These are phyloP conservation scores for Davidsoniella eucalypti DNA, from an alignment of 2,329 filamentous ascomycete genomes.

Conservation along the genomic window DNA sequence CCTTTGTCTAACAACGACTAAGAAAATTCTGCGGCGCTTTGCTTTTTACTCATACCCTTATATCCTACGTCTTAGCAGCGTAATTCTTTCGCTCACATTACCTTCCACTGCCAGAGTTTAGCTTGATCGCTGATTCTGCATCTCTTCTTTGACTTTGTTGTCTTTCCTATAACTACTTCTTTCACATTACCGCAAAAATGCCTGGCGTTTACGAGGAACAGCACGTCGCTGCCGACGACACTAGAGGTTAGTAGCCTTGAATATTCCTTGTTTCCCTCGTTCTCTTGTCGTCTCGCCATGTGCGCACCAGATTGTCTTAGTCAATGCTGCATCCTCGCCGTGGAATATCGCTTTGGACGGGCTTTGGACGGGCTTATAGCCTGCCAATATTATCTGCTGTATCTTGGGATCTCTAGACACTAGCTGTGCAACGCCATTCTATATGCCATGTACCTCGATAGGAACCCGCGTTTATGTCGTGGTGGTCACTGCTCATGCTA, in stretches of 20 bases:
- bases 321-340: neutral
- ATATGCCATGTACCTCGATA: neutral
- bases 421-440: neutral
- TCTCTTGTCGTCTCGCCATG: neutral
- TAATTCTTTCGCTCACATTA: neutral
- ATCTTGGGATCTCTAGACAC: neutral
- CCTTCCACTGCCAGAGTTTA: neutral
- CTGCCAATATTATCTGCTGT: neutral
- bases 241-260: conserved; percentile 21
- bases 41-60: neutral
- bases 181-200: conserved; percentile 17
- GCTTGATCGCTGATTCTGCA: neutral
- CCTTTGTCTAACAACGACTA: too few relatives aligned
- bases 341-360: too few relatives aligned
- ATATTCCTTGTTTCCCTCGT: neutral
- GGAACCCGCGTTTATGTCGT: neutral
- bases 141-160: neutral
- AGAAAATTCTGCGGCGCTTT: neutral
- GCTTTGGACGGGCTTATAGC: neutral
- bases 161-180: neutral
- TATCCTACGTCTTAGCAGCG: neutral
- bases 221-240: conserved; percentile 21
- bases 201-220: conserved; percentile 22
- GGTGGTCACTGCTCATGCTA: neutral
- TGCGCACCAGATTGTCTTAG: neutral